These are phyloP conservation scores for Elsinoe ampelina DNA, from an alignment of 2,329 filamentous ascomycete species.

Conservation along the genomic window DNA sequence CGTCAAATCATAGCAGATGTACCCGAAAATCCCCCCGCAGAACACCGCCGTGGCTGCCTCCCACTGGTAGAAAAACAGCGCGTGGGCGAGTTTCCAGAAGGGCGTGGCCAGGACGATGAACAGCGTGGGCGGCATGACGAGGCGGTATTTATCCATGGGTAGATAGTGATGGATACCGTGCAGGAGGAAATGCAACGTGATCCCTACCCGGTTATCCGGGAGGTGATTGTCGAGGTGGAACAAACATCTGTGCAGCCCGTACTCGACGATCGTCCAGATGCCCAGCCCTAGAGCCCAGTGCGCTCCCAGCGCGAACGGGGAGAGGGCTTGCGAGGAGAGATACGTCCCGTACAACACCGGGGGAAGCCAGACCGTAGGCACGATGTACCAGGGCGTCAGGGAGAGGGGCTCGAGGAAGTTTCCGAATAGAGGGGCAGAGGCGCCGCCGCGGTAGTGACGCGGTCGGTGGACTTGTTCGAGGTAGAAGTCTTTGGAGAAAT, in stretches of 20 bases:
- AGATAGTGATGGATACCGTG: conserved; percentile 97
- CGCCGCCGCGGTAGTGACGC: conserved; percentile 87
- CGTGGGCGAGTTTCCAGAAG: conserved; percentile 86
- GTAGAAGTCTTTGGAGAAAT: conserved; percentile 93
- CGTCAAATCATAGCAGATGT: conserved; percentile 92
- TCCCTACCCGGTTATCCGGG: conserved; percentile 78
- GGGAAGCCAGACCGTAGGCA: conserved; percentile 81
- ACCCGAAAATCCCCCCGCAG: conserved; percentile 88
- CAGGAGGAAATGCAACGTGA: conserved; percentile 84
- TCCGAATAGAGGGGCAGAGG: conserved; percentile 86
- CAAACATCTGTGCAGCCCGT: conserved; percentile 75
- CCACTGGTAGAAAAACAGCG: conserved; percentile 78
- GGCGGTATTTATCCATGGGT: conserved; percentile 95
- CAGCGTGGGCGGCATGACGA: conserved; percentile 91
- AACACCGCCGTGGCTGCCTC: conserved; percentile 67
- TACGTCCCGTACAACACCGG: conserved; percentile 62
- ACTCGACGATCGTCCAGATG: conserved; percentile 87
- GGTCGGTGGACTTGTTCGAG: conserved; percentile 92
- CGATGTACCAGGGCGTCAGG: conserved; percentile 88
- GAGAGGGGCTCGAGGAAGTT: conserved; percentile 98
- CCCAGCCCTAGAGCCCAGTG: conserved; percentile 65
- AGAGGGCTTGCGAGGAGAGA: conserved; percentile 53
- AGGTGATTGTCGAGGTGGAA: conserved; percentile 94
- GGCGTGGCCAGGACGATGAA: conserved; percentile 76
- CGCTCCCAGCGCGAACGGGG: conserved; percentile 34